Conservation (phyloP, 257 asterid genomes). For the Scutellaria barbata region DNA sequence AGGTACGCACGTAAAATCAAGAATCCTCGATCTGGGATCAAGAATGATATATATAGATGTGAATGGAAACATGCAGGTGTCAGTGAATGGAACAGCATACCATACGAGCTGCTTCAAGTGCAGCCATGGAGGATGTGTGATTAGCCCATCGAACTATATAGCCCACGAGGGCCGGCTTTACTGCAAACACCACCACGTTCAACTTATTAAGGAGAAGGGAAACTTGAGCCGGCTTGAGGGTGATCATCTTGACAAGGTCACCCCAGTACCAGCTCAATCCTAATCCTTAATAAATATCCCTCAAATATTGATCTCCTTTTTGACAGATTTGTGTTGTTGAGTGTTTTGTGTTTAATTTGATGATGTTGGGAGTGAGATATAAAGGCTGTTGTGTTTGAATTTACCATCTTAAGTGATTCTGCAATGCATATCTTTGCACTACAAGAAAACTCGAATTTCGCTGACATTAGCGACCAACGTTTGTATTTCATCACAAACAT, state of each 20-base stretch:
- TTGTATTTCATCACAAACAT: no score
- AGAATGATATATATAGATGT: no score
- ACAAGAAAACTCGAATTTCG: no score
- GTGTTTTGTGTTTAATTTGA: slow-evolving; percentile 17
- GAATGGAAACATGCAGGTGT: slow-evolving; percentile 50
- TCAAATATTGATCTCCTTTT: no score
- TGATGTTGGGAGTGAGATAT: slow-evolving; percentile 10
- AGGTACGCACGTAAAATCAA: slow-evolving; percentile 49
- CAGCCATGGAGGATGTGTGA: slow-evolving; percentile 87
- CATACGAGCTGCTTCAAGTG: slow-evolving; percentile 95
- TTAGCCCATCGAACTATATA: slow-evolving; percentile 87
- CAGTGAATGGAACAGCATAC: slow-evolving; percentile 84
- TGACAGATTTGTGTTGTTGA: neutral
- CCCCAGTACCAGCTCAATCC: no score
- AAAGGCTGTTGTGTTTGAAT: slow-evolving; percentile 17
- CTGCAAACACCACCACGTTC: slow-evolving; percentile 90
- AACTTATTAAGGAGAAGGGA: slow-evolving; percentile 92
- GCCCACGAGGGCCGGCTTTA: slow-evolving; percentile 86
- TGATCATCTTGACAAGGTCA: slow-evolving; percentile 15
- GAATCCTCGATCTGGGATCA: no score
- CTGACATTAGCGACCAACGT: no score
- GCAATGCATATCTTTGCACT: neutral
- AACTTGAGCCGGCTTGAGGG: slow-evolving; percentile 91
- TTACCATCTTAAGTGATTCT: neutral
- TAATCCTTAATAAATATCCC: no score